These are phyloP conservation scores for Diutina neorugosa DNA, from an alignment of 1,139 yeast genomes.

Conservation along the genomic window DNA sequence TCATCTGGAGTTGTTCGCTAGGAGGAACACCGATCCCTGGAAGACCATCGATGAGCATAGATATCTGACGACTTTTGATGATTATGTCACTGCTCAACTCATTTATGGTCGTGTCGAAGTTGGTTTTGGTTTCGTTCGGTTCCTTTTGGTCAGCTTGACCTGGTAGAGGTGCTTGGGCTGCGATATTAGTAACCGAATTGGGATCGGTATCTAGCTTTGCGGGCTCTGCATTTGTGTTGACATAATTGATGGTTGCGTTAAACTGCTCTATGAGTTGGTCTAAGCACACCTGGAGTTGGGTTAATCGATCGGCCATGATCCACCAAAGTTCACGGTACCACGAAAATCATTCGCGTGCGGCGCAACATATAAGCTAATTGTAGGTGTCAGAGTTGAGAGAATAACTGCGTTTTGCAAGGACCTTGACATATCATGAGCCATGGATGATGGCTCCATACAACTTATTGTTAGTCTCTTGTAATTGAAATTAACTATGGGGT, in stretches of 20 bases:
- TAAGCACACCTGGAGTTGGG: conserved; percentile 83
- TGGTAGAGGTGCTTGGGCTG: conserved; percentile 35
- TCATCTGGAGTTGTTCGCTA: conserved; percentile 54
- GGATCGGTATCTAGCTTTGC: conserved; percentile 27
- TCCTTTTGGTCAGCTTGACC: conserved; percentile 28
- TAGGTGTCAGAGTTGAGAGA: neutral
- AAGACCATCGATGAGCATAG: conserved; percentile 72
- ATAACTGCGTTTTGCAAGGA: too few relatives aligned
- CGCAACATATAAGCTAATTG: neutral
- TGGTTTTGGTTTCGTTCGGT: conserved; percentile 11
- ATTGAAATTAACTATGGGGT: too few relatives aligned
- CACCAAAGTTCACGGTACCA: neutral
- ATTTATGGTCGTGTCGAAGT: conserved; percentile 46
- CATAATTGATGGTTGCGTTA: conserved; percentile 80
- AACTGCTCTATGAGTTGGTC: conserved; percentile 90
- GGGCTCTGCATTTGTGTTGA: conserved; percentile 39
- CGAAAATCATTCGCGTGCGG: neutral
- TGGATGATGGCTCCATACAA: too few relatives aligned
- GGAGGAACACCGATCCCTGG: conserved; percentile 92
- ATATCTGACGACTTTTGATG: conserved; percentile 74
- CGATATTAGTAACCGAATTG: conserved; percentile 25
- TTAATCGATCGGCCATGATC: conserved; percentile 68
- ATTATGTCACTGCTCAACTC: conserved; percentile 78
- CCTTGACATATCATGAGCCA: too few relatives aligned
- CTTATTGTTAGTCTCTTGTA: too few relatives aligned